Evolutionary conservation across 2,329 filamentous ascomycete genomes (phyloP).

Genomic region (Aspergillus ruber): DNA sequence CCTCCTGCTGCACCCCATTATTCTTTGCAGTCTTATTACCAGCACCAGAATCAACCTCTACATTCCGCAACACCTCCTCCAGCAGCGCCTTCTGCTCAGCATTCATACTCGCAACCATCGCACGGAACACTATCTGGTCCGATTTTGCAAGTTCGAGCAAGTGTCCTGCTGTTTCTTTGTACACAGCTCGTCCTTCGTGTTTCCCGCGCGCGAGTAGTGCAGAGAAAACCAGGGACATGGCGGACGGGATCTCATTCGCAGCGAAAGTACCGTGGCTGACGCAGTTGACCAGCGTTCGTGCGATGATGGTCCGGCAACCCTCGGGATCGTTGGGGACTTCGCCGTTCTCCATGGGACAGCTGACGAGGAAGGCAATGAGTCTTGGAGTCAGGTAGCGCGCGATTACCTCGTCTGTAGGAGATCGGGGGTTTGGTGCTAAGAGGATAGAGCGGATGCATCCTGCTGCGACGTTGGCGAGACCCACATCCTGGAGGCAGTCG

Average conservation of each 20-base stretch:
- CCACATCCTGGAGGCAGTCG: constrained; percentile 64
- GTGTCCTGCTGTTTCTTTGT: constrained; percentile 67
- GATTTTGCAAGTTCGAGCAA: constrained; percentile 74
- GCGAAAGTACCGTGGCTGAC: constrained; percentile 43
- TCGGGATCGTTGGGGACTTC: constrained; percentile 64
- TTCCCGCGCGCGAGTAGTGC: constrained; percentile 67
- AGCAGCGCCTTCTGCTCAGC: constrained; percentile 67
- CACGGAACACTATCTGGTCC: constrained; percentile 67
- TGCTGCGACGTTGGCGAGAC: constrained; percentile 72
- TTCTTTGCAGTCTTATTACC: constrained; percentile 33
- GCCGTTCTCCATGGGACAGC: constrained; percentile 46
- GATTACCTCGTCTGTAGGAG: constrained; percentile 63
- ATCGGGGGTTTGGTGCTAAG: constrained; percentile 56
- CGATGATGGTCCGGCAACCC: constrained; percentile 62
- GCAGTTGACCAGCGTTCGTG: constrained; percentile 70
- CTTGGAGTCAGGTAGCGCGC: constrained; percentile 68
- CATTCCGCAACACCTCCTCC: constrained; percentile 67
- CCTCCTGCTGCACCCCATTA: constrained; percentile 45
- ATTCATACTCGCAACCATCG: constrained; percentile 65
- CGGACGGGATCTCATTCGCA: constrained; percentile 33
- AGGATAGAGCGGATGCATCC: constrained; percentile 84
- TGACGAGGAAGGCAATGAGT: constrained; percentile 66
- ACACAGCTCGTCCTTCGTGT: constrained; percentile 52
- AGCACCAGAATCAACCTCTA: constrained; percentile 43
- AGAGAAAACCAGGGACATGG: constrained; percentile 71